These are phyloP conservation scores for Rhodotorula sp. DNA, from an alignment of 1,284 basidiomycete species.

Conservation along the genomic window DNA sequence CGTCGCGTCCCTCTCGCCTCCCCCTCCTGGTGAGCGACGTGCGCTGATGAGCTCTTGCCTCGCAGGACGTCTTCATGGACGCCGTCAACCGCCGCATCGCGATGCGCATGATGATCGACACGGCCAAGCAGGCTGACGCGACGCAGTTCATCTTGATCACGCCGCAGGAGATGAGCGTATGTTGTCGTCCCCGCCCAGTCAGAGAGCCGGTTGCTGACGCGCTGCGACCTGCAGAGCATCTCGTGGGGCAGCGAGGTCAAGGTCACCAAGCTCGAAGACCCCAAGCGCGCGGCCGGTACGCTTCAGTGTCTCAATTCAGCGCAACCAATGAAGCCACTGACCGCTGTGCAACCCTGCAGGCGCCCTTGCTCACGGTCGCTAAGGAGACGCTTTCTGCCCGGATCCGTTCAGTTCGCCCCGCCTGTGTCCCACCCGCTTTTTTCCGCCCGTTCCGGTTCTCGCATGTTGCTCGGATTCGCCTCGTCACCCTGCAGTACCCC, in stretches of 20 bases:
- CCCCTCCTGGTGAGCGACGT: constrained; percentile 56
- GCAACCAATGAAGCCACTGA: no score
- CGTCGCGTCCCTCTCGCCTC: constrained; percentile 54
- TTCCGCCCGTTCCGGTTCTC: no score
- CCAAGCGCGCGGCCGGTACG: constrained; percentile 28
- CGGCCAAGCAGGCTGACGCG: constrained; percentile 74
- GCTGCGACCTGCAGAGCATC: constrained; percentile 10
- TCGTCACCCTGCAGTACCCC: no score
- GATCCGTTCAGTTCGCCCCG: neutral
- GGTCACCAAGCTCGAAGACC: constrained; percentile 35
- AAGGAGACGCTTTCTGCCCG: neutral
- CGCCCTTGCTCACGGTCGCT: constrained; percentile 16
- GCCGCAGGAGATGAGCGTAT: constrained; percentile 56
- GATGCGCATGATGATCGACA: constrained; percentile 64
- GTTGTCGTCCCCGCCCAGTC: neutral
- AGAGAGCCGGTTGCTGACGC: neutral
- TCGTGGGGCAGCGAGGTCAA: constrained; percentile 31
- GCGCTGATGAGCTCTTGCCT: neutral
- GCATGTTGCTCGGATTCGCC: no score
- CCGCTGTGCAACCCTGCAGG: neutral
- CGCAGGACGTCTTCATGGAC: constrained; percentile 46
- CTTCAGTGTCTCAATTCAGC: neutral
- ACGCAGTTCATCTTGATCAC: constrained; percentile 93
- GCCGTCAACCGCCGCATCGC: constrained; percentile 52
- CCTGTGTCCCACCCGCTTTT: neutral